phyloP scores from a whole-genome alignment of 805 yeast species.

The Schwanniomyces vanrijiae region DNA sequence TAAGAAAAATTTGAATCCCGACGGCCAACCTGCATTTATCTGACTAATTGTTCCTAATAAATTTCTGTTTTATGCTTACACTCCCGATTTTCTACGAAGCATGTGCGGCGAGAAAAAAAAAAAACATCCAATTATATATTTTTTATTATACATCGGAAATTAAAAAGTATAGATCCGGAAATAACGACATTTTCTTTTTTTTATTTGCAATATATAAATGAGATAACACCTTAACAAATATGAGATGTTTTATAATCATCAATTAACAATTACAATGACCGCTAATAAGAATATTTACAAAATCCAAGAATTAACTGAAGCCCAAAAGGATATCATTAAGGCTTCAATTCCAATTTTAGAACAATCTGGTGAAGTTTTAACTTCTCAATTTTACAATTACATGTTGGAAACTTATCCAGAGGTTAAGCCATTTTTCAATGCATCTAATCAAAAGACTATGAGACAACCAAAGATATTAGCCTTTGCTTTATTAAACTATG shows the following conservation, averaged over 20 bases:
- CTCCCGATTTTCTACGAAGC: not conserved
- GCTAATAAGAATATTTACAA: slow-evolving; percentile 16
- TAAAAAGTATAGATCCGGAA: not conserved
- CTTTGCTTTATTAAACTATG: slow-evolving; percentile 58
- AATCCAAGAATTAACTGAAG: slow-evolving; percentile 25
- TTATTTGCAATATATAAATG: not conserved
- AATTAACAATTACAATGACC: not conserved
- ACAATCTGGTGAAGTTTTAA: slow-evolving; percentile 52
- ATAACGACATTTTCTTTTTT: not conserved
- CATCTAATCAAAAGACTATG: slow-evolving; percentile 51
- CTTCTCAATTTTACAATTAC: slow-evolving; percentile 52
- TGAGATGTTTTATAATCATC: not conserved
- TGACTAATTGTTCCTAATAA: not conserved
- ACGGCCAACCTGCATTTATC: not conserved
- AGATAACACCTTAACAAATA: not conserved
- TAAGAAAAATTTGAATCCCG: not conserved
- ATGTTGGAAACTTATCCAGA: slow-evolving; percentile 57
- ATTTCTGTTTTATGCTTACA: not conserved
- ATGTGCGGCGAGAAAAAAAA: not conserved
- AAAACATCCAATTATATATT: not conserved
- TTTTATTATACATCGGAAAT: not conserved
- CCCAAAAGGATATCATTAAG: slow-evolving; percentile 34
- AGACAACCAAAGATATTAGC: slow-evolving; percentile 68
- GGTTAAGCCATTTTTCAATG: slow-evolving; percentile 61
- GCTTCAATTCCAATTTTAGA: slow-evolving; percentile 59